Evolutionary conservation across 2,329 filamentous ascomycete species (phyloP), one percentile per base, ranked within the genome.

Genomic region (Esteya vermicola): DNA sequence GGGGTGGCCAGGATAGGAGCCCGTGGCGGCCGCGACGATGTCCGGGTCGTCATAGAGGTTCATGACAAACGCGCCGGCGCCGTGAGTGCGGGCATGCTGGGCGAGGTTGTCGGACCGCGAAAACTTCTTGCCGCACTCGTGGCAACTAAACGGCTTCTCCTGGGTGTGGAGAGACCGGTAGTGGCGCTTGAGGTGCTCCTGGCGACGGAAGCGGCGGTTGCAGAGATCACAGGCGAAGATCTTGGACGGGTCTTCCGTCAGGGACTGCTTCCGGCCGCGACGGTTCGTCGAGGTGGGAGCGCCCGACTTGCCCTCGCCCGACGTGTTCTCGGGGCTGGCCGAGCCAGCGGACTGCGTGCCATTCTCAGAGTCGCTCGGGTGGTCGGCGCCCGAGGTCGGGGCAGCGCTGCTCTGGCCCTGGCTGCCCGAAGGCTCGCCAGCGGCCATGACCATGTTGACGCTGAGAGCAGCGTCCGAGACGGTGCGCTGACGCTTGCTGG

Each of bases 91-190:
- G 48, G 91, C 81, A 58, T 98, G 91, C 64, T 98, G 91, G 20
- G 86, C 84, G 14, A 98, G 75, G 68, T 98, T 98, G 65, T 98
- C 91, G 52, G 85, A 93, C 53, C 91, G 81, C 18, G 89, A 96
- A 67, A 96, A 98, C 70, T 93, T 95, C 81, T 98, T 98, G 52
- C 91, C 89, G 55, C 91, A 98, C 65, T 98, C 89, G 49, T 78
- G 75, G 70, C 91, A 98, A 65, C 93, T 85, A 54, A 96, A 98
- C 6, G 91, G 91, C 78, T 96, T 98, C 59, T 96, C 91, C 56
- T 93, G 81, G 1, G 91, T 98, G 70, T 98, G 91, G 36, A 98
- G 85, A 43, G 91, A 96, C 51, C 91, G 81, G 70, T 94, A 94
- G 69, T 98, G 91, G 47, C 91, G 84, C 78, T 98, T 98, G 45